Base-by-base conservation (phyloP, 2,329 filamentous ascomycete species). In the Ascochyta fabae region DNA sequence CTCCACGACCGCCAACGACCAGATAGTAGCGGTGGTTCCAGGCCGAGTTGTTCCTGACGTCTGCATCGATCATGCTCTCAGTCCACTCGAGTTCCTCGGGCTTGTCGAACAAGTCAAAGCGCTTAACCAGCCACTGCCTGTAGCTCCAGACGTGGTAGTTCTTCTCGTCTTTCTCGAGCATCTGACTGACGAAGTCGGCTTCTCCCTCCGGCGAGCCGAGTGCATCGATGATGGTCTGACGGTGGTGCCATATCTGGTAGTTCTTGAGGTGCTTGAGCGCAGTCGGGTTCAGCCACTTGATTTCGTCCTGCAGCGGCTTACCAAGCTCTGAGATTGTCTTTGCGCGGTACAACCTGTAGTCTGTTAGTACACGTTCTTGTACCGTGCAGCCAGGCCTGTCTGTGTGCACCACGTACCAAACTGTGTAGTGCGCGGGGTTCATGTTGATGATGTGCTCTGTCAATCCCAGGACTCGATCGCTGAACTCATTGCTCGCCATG, bases 71-170 rank as follows among this genome's bases (percentile, higher is more conserved):
- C 74, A 96, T 84, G 35, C 78, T 77, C 71, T 95, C 89, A 31
- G 91, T 86, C 56, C 88, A 87, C 47, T 80, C 76, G 19, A 96
- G 80, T 81, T 99, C 87, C 4, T 77, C 87, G 1, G 77, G 87
- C 43, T 70, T 64, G 45, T 82, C 81, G 38, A 71, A 75, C 41
- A 87, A 77, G 46, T 75, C 75, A 75, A 89, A 87, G 45, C 84
- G 79, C 62, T 85, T 83, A 76, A 96, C 81, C 79, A 89, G 73
- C 86, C 88, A 82, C 74, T 96, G 92, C 55, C 95, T 84, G 79
- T 98, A 99, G 51, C 88, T 92, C 95, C 95, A 99, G 43, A 98
- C 95, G 74, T 99, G 95, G 75, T 99, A 98, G 80, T 99, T 99
- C 79, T 99, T 99, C 45, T 89, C 86, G 74, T 99, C 95, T 66